Conservation (phyloP, 2,329 filamentous ascomycete genomes). For the Lanzia echinophila region DNA sequence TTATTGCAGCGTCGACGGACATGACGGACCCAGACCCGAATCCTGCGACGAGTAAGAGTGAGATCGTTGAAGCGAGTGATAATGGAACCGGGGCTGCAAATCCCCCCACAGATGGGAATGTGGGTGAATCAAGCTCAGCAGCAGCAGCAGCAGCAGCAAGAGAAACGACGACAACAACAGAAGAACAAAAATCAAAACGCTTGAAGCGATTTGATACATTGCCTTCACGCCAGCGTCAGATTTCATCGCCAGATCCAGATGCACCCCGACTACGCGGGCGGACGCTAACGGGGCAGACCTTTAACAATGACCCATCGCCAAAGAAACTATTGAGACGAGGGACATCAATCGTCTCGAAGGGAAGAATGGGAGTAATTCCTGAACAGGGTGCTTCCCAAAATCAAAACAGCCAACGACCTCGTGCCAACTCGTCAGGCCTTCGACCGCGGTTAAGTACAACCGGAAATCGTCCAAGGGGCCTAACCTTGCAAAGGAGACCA, state of each 20-base stretch:
- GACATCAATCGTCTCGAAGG: not conserved
- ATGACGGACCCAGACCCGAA: slow-evolving; percentile 3
- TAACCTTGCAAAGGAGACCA: slow-evolving; percentile 4
- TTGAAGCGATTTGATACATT: slow-evolving; percentile 7
- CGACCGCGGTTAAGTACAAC: slow-evolving; percentile 3
- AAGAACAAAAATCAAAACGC: not conserved
- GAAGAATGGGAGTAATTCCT: slow-evolving; percentile 4
- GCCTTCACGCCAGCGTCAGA: not conserved
- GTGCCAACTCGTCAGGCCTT: slow-evolving; percentile 3
- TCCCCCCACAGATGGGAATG: not conserved
- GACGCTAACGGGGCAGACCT: not conserved
- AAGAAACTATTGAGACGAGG: slow-evolving; percentile 2
- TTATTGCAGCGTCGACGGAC: not conserved
- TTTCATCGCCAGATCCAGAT: not conserved
- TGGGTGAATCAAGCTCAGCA: not conserved
- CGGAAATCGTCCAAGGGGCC: slow-evolving; percentile 3
- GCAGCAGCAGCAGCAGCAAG: not conserved
- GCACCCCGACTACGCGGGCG: not conserved
- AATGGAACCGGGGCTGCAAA: not conserved
- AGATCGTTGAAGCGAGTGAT: not conserved
- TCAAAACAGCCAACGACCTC: not conserved
- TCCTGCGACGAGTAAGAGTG: not conserved
- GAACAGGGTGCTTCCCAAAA: not conserved
- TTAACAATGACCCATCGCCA: not conserved
- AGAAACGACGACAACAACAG: not conserved